Percentiles rank a stretch among this genome's conserved stretches.
phyloP scores from a whole-genome alignment of 1,284 basidiomycete genomes.

The Trichosporon asahii region DNA sequence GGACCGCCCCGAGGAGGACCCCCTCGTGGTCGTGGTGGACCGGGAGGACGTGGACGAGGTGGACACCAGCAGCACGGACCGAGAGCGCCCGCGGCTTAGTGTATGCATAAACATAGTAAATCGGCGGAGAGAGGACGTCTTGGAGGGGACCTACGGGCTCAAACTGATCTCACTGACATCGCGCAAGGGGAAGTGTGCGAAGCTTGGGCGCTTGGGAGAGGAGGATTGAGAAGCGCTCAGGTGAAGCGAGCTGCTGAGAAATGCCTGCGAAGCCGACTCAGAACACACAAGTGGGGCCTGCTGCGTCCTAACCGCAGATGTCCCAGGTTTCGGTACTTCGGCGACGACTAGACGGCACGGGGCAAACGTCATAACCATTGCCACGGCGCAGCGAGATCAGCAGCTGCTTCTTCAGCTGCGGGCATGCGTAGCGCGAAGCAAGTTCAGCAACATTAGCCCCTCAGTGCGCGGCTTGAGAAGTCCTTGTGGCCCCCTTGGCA shows the following conservation, averaged over 20 bases:
- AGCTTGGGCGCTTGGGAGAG: too few species aligned
- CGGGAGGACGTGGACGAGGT: constrained; percentile 25
- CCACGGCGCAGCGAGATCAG: background rate
- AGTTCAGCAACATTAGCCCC: background rate
- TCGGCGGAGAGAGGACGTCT: background rate
- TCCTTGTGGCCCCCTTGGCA: too few species aligned
- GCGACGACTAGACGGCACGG: too few species aligned
- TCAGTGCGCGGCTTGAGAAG: background rate
- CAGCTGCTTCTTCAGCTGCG: background rate
- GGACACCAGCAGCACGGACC: constrained; percentile 16
- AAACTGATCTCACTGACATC: background rate
- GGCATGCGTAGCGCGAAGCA: background rate
- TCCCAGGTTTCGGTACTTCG: too few species aligned
- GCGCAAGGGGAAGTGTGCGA: too few species aligned
- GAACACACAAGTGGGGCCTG: too few species aligned
- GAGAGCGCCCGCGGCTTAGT: constrained; percentile 6
- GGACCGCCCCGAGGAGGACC: constrained; percentile 29
- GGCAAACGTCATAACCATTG: background rate
- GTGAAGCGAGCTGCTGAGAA: too few species aligned
- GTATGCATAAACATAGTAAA: constrained; percentile 10
- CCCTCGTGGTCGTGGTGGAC: constrained; percentile 30
- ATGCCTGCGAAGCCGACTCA: too few species aligned
- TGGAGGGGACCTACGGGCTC: background rate
- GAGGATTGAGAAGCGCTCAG: too few species aligned
- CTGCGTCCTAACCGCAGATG: too few species aligned